phyloP scores from a whole-genome alignment of 768 basidiomycete species.

The Chlorophyllum brunneum region DNA sequence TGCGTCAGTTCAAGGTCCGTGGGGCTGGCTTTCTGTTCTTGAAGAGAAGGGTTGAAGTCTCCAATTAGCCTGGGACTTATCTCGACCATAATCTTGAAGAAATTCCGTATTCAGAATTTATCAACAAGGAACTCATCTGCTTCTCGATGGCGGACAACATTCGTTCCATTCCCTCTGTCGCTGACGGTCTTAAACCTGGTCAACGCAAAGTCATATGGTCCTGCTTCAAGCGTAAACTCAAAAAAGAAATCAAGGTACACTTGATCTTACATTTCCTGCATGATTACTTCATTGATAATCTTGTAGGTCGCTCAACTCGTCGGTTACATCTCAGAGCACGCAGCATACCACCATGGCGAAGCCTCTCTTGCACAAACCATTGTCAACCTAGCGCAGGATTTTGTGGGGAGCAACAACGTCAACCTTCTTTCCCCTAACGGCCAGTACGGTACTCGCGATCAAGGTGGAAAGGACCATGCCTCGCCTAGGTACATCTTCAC shows the following conservation, averaged over 20 bases:
- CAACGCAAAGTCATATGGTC: constrained; percentile 96
- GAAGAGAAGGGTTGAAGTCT: constrained; percentile 6
- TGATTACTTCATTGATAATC: neutral
- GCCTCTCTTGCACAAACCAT: constrained; percentile 83
- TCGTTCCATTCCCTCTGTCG: constrained; percentile 92
- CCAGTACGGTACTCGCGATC: constrained; percentile 92
- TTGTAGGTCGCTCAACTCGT: constrained; percentile 86
- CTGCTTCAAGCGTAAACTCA: constrained; percentile 93
- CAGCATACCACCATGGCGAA: constrained; percentile 97
- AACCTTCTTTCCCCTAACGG: constrained; percentile 86
- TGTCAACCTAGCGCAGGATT: constrained; percentile 90
- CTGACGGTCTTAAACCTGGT: constrained; percentile 95
- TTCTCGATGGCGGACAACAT: constrained; percentile 99
- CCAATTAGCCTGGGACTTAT: constrained; percentile 80
- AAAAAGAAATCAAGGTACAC: constrained; percentile 82
- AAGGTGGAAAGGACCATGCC: constrained; percentile 95
- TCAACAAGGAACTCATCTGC: constrained; percentile 95
- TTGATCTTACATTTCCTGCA: neutral
- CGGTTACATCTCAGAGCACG: constrained; percentile 91
- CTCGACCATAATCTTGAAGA: constrained; percentile 85
- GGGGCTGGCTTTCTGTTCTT: neutral
- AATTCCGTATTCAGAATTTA: constrained; percentile 90
- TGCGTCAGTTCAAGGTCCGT: constrained; percentile 77
- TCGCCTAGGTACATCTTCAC: constrained; percentile 97
- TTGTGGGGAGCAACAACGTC: constrained; percentile 93